These are phyloP conservation scores for Sphaerosporella brunnea DNA, from an alignment of 495 filamentous ascomycete species.

Conservation along the genomic window DNA sequence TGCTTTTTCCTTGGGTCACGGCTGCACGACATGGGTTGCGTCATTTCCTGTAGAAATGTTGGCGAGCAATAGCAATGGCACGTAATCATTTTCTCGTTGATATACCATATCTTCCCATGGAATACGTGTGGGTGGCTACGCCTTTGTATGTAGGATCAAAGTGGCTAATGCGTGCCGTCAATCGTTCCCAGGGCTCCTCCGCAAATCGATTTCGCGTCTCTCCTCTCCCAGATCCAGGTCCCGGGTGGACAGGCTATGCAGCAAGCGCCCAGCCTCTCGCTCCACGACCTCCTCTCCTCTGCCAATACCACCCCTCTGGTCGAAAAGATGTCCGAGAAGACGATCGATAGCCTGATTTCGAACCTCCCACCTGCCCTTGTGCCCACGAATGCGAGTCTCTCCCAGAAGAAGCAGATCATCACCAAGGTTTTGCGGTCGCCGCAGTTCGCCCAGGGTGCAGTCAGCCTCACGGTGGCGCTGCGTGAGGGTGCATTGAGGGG, in stretches of 20 bases:
- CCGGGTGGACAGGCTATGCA: conserved; percentile 27
- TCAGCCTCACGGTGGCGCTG: conserved; percentile 68
- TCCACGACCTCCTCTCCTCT: conserved; percentile 68
- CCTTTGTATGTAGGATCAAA: background rate
- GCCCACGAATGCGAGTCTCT: conserved; percentile 30
- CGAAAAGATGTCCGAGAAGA: conserved; percentile 41
- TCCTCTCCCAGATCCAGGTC: conserved; percentile 40
- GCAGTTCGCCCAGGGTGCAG: conserved; percentile 73
- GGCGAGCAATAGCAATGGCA: conserved; percentile 19
- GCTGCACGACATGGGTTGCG: conserved; percentile 3
- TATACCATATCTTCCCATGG: too few species aligned
- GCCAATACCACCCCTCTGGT: conserved; percentile 59
- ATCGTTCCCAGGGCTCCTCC: background rate
- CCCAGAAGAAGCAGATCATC: conserved; percentile 67
- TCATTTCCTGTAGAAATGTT: conserved; percentile 24
- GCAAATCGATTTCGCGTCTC: conserved; percentile 42
- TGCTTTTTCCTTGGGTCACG: conserved; percentile 17
- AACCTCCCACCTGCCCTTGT: conserved; percentile 53
- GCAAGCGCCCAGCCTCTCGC: conserved; percentile 53
- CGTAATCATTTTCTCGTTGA: conserved; percentile 11
- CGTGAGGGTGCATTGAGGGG: conserved; percentile 83
- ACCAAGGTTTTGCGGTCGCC: conserved; percentile 73
- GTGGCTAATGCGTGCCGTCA: conserved; percentile 1
- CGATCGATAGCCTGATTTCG: conserved; percentile 54
- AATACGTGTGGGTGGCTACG: background rate